phyloP scores from a whole-genome alignment of 1,284 basidiomycete species.

The Trichosporon ovoides region DNA sequence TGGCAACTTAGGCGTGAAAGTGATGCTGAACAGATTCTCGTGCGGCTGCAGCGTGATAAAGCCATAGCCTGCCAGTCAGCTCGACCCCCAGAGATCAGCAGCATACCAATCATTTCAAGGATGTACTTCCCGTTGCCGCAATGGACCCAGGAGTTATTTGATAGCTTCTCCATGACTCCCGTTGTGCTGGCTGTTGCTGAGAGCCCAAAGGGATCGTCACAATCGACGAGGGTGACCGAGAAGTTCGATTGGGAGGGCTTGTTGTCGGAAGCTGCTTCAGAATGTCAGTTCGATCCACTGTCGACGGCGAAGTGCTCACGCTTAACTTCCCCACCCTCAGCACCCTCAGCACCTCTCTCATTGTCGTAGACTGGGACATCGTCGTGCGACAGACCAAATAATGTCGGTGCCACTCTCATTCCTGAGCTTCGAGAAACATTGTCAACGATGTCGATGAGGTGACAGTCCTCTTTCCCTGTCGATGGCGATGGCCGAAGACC shows the following conservation, averaged over 20 bases:
- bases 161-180: slow-evolving; percentile 54
- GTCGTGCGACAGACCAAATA: slow-evolving; percentile 63
- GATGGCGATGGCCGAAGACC: slow-evolving; percentile 79
- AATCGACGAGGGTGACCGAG: slow-evolving; percentile 68
- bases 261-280: too few species aligned
- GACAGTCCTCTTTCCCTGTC: slow-evolving; percentile 79
- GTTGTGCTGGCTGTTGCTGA: slow-evolving; percentile 8
- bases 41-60: slow-evolving; percentile 62
- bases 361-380: slow-evolving; percentile 57
- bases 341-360: slow-evolving; percentile 46
- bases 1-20: slow-evolving; percentile 24
- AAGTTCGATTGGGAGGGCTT: slow-evolving; percentile 46
- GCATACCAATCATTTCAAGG: slow-evolving; percentile 64
- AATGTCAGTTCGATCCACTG: too few species aligned
- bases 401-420: slow-evolving; percentile 71
- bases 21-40: slow-evolving; percentile 19
- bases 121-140: slow-evolving; percentile 71
- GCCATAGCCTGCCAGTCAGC: slow-evolving; percentile 53
- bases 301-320: too few species aligned
- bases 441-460: slow-evolving; percentile 88
- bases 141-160: slow-evolving; percentile 54
- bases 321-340: too few species aligned
- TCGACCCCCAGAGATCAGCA: not conserved
- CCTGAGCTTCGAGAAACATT: slow-evolving; percentile 64
- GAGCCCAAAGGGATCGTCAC: slow-evolving; percentile 65